A percentile compares a stretch with the other conserved stretches of the same genome.
phyloP scores from a whole-genome alignment of 805 yeast species.

The Huiozyma naganishii region DNA sequence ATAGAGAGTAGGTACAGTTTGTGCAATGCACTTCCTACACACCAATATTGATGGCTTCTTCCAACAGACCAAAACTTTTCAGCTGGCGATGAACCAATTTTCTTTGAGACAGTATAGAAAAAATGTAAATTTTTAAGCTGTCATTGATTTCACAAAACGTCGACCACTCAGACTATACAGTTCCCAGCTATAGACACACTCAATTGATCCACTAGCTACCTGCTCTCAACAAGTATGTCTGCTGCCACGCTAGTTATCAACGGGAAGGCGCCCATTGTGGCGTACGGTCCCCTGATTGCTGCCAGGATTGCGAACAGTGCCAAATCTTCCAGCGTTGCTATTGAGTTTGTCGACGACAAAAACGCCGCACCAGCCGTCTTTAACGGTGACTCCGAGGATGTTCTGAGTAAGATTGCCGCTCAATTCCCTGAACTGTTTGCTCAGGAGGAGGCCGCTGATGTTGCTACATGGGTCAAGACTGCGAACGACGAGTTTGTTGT shows the following conservation, averaged over 20 bases:
- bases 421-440: constrained; percentile 38
- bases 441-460: constrained; percentile 10
- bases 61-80: no score
- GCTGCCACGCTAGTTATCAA: constrained; percentile 49
- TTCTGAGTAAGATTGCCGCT: constrained; percentile 40
- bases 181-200: no score
- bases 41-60: no score
- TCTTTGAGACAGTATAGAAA: no score
- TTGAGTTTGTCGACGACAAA: constrained; percentile 67
- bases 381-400: constrained; percentile 36
- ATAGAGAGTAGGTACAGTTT: no score
- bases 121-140: background rate
- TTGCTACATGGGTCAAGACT: constrained; percentile 56
- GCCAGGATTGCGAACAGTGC: constrained; percentile 58
- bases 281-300: constrained; percentile 70
- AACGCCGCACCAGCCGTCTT: constrained; percentile 41
- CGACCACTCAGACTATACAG: background rate
- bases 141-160: background rate
- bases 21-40: no score
- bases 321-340: constrained; percentile 40
- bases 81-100: no score
- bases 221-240: no score
- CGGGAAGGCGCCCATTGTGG: constrained; percentile 76
- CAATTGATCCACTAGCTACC: no score
- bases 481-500: constrained; percentile 59